A percentile compares a stretch with the other conserved stretches of the same genome.
These are phyloP conservation scores for Phlebiopsis flavidoalba DNA, from an alignment of 768 basidiomycete genomes.

Conservation along the genomic window DNA sequence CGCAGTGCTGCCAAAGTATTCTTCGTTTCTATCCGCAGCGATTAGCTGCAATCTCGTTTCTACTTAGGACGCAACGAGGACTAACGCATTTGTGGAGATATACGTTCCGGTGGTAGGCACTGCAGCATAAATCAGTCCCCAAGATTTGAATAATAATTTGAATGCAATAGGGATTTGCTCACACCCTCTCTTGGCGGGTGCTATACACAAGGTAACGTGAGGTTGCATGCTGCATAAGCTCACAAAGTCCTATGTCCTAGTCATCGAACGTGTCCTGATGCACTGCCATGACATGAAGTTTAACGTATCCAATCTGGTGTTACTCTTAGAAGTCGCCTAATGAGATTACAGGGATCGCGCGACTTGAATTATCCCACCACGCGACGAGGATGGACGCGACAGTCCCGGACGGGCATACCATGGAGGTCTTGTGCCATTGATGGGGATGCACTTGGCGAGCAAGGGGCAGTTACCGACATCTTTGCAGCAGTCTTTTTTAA, in stretches of 20 bases:
- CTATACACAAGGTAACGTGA: conserved; percentile 90
- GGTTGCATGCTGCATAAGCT: conserved; percentile 92
- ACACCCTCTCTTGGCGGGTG: conserved; percentile 94
- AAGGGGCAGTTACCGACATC: conserved; percentile 13
- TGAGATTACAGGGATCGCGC: conserved; percentile 78
- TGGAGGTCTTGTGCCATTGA: background rate
- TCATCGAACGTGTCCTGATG: background rate
- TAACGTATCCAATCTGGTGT: conserved; percentile 77
- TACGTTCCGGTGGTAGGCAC: conserved; percentile 93
- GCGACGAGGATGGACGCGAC: conserved; percentile 2
- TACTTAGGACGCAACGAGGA: background rate
- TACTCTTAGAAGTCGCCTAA: conserved; percentile 75
- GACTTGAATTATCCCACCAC: conserved; percentile 34
- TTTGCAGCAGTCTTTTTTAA: background rate
- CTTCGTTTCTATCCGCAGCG: conserved; percentile 73
- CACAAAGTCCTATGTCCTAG: conserved; percentile 76
- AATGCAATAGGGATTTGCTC: conserved; percentile 22
- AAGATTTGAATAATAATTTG: background rate
- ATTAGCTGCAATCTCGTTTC: background rate
- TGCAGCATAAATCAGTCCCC: conserved; percentile 28
- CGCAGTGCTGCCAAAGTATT: conserved; percentile 97
- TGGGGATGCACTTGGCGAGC: conserved; percentile 11
- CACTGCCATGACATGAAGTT: background rate
- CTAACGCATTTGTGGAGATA: conserved; percentile 97
- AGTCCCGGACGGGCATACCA: background rate